Conservation (phyloP, 768 basidiomycete species). For the Crassisporium funariophilum region DNA sequence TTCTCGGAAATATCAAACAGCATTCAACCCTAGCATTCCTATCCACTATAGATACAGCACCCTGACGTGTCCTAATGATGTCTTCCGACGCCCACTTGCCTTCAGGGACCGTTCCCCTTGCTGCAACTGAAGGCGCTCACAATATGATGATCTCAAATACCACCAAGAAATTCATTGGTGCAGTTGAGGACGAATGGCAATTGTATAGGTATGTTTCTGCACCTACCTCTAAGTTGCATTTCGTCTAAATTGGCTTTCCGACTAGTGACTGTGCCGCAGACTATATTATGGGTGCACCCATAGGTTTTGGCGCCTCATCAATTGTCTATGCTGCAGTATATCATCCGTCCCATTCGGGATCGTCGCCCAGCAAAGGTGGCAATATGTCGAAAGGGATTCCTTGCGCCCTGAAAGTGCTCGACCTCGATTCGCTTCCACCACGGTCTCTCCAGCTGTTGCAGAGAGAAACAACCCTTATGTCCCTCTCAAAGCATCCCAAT, state of each 20-base stretch:
- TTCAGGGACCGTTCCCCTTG: conserved; percentile 10
- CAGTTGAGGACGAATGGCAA: conserved; percentile 83
- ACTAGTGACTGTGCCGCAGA: conserved; percentile 67
- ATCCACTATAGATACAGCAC: no score
- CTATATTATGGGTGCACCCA: conserved; percentile 75
- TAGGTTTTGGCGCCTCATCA: conserved; percentile 92
- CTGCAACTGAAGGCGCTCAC: conserved; percentile 15
- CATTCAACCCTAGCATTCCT: no score
- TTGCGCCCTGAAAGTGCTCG: conserved; percentile 88
- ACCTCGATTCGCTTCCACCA: conserved; percentile 77
- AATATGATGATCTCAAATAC: conserved; percentile 17
- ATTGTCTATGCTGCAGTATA: conserved; percentile 83
- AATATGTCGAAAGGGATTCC: conserved; percentile 42
- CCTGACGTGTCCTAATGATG: background rate
- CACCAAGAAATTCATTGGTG: conserved; percentile 62
- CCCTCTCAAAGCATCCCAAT: conserved; percentile 90
- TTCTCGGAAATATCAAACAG: no score
- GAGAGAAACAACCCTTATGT: conserved; percentile 90
- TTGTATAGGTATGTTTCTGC: conserved; percentile 62
- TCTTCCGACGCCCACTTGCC: background rate
- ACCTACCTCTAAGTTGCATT: no score
- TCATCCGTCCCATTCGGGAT: conserved; percentile 31
- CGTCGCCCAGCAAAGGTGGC: conserved; percentile 4
- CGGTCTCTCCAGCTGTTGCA: conserved; percentile 72
- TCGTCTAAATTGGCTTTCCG: conserved; percentile 11